Evolutionary conservation across 805 yeast species (phyloP), one percentile per base, ranked within the genome.

Genomic region (Pichia rugopelliculosa): DNA sequence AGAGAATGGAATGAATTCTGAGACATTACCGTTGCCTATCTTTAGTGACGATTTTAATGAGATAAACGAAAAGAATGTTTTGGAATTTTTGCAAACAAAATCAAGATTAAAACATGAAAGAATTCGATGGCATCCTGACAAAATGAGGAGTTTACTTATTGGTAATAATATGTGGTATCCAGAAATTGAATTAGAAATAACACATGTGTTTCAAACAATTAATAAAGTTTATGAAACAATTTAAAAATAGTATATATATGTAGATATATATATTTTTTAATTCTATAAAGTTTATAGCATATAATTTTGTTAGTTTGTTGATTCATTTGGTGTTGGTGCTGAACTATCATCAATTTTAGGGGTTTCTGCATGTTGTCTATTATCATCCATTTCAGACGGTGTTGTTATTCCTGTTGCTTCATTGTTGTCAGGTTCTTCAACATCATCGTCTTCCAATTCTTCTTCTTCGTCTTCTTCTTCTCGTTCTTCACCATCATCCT

Each of bases 91-190:
- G 5, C 36, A 37, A 8, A 30, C 50, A 2, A 42, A 42, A 34
- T 47, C 54, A 6, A 51, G 63, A 10, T 49, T 69, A 22, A 77
- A 73, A 49, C 54, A 49, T 25, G 88, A 82, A 54, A 59, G 88
- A 46, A 60, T 82, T 6, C 62, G 76, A 51, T 82, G 88, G 88
- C 89, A 82, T 59, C 89, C 89, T 1, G 89, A 82, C 57, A 75
- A 73, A 56, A 75, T 82, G 80, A 56, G 56, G 3, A 36, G 34
- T 50, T 59, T 47, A 34, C 58, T 49, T 22, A 50, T 46, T 15
- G 21, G 36, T 15, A 17, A 25, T 26, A 40, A 45, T 12, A 48
- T 44, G 22, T 39, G 44, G 25, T 27, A 46, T 23, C 17, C 17
- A 11, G 42, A 23, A 3, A 25, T 41, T 8, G 47, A 51, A 11